phyloP scores from a whole-genome alignment of 805 yeast species.

The Saturnispora saitoi region DNA sequence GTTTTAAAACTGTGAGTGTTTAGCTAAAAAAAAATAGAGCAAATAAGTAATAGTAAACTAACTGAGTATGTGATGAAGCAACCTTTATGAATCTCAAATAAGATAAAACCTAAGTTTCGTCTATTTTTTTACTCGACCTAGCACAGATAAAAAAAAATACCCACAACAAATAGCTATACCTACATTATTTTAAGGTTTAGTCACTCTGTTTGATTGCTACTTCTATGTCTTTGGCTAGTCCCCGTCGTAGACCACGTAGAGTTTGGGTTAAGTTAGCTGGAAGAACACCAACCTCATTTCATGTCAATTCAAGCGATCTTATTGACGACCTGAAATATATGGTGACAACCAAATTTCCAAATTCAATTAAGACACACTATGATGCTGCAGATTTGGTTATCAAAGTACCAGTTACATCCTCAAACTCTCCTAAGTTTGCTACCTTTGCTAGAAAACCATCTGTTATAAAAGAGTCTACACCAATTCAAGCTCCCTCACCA shows the following conservation, averaged over 20 bases:
- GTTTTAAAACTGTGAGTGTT: too few relatives aligned
- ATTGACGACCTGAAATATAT: slow-evolving; percentile 75
- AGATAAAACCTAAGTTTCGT: too few relatives aligned
- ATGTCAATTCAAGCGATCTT: slow-evolving; percentile 52
- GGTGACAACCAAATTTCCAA: slow-evolving; percentile 57
- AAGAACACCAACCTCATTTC: slow-evolving; percentile 62
- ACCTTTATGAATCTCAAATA: too few relatives aligned
- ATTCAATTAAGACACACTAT: slow-evolving; percentile 47
- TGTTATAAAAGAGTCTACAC: background rate
- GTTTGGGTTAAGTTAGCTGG: slow-evolving; percentile 47
- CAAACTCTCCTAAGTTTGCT: background rate
- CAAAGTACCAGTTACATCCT: slow-evolving; percentile 10
- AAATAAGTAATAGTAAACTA: too few relatives aligned
- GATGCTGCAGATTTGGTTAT: slow-evolving; percentile 63
- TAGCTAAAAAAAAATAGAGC: too few relatives aligned
- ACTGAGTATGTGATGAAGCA: too few relatives aligned
- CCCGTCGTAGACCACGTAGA: slow-evolving; percentile 26
- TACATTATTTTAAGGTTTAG: background rate
- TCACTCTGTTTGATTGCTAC: background rate
- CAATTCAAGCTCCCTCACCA: slow-evolving; percentile 4
- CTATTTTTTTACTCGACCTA: too few relatives aligned
- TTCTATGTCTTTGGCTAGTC: background rate
- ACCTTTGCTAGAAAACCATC: background rate
- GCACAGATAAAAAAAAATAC: background rate
- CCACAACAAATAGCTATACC: background rate